Conservation (phyloP, 805 yeast genomes). For the Lipomyces lipofer region DNA sequence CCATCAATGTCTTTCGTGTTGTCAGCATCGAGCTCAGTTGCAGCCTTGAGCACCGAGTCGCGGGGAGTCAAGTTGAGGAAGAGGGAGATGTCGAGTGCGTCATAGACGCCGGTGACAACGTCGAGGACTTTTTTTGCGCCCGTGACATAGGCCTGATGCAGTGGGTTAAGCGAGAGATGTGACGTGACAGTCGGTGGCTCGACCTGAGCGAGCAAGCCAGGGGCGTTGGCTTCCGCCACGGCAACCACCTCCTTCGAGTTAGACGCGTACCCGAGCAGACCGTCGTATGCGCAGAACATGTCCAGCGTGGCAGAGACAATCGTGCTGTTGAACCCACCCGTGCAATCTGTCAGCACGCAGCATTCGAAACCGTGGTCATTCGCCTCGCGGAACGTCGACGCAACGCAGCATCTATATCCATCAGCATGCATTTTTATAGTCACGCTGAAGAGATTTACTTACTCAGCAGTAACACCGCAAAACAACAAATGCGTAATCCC, state of each 20-base stretch:
- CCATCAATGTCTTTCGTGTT: constrained; percentile 20
- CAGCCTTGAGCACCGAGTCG: constrained; percentile 4
- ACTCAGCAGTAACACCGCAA: constrained; percentile 41
- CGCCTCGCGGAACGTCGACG: constrained; percentile 41
- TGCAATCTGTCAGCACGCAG: constrained; percentile 36
- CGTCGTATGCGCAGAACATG: constrained; percentile 35
- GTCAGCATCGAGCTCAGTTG: constrained; percentile 13
- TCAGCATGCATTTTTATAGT: background rate
- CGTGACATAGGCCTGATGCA: constrained; percentile 8
- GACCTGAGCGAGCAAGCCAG: constrained; percentile 8
- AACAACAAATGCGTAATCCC: constrained; percentile 39
- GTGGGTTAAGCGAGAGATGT: background rate
- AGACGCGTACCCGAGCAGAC: constrained; percentile 35
- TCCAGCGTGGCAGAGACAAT: constrained; percentile 32
- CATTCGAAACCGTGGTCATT: constrained; percentile 42
- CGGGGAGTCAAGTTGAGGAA: background rate
- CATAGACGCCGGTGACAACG: constrained; percentile 2
- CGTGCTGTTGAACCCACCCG: constrained; percentile 34
- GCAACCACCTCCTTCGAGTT: constrained; percentile 15
- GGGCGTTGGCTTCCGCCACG: constrained; percentile 13
- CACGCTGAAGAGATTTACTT: background rate
- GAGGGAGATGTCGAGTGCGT: constrained; percentile 1
- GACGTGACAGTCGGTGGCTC: constrained; percentile 9
- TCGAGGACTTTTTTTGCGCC: background rate
- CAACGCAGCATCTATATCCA: constrained; percentile 37